A percentile compares a stretch with the other conserved stretches of the same genome.
These are phyloP conservation scores for Pythium rishiriense DNA, from an alignment of 352 stramenopile genomes.

Conservation along the genomic window DNA sequence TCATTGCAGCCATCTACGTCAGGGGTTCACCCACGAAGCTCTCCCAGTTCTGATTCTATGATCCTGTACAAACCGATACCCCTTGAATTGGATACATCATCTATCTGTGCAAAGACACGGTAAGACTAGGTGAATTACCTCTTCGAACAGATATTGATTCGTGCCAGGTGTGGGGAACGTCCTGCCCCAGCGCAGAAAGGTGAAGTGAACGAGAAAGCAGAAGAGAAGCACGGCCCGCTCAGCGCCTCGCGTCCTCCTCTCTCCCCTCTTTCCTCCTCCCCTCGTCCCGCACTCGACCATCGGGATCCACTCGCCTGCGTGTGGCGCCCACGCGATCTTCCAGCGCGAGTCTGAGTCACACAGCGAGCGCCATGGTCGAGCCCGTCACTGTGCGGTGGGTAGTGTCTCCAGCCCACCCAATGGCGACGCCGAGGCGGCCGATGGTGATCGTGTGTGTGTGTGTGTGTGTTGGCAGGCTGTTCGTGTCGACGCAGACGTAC, in stretches of 20 bases:
- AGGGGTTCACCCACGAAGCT: no score
- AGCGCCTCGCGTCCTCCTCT: not conserved
- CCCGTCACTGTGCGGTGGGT: conserved; percentile 58
- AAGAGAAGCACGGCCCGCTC: conserved; percentile 1
- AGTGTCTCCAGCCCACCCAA: not conserved
- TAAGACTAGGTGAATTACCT: not conserved
- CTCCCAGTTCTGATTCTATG: conserved; percentile 1
- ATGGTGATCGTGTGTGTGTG: not conserved
- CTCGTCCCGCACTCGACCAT: not conserved
- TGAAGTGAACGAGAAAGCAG: conserved; percentile 4
- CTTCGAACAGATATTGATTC: not conserved
- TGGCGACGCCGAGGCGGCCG: not conserved
- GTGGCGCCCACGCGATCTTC: not conserved
- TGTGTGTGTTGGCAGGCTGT: conserved; percentile 39
- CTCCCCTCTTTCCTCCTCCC: not conserved
- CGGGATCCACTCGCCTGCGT: not conserved
- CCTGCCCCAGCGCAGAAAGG: not conserved
- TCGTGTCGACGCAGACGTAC: conserved; percentile 81
- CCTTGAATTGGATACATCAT: no score
- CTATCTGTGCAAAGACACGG: not conserved
- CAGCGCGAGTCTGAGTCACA: not conserved
- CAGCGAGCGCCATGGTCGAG: conserved; percentile 25
- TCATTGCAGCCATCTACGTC: conserved; percentile 6
- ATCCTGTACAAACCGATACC: no score
- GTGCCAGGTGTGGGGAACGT: not conserved